Evolutionary conservation across 345 rosid genomes (phyloP).

Genomic region (Pistacia atlantica): DNA sequence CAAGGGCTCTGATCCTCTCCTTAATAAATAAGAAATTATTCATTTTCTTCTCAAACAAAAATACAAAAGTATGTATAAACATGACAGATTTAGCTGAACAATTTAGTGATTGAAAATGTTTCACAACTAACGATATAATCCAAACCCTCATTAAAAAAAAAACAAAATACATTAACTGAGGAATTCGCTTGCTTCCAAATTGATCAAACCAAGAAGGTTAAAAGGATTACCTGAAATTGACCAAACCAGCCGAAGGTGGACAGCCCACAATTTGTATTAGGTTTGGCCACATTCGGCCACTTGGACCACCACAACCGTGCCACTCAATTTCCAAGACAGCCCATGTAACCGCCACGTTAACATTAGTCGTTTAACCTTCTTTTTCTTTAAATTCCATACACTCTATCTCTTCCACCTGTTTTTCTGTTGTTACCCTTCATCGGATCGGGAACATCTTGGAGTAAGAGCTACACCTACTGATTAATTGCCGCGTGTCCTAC

Average conservation of each 20-base stretch:
- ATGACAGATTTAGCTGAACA: too few relatives aligned
- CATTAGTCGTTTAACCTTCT: background rate
- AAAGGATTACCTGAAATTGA: background rate
- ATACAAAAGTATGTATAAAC: too few relatives aligned
- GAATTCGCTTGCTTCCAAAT: background rate
- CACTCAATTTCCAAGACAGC: too few relatives aligned
- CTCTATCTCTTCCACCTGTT: background rate
- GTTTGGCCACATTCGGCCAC: background rate
- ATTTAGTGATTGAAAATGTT: background rate
- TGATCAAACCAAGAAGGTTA: background rate
- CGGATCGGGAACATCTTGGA: background rate
- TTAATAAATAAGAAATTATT: background rate
- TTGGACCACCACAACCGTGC: background rate
- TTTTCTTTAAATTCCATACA: background rate
- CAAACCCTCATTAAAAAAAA: background rate
- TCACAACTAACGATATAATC: too few relatives aligned
- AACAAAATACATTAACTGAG: background rate
- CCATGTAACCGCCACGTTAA: background rate
- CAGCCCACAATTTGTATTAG: background rate
- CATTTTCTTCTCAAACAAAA: background rate
- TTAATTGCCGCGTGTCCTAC: background rate
- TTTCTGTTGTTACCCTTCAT: too few relatives aligned
- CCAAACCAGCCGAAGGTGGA: background rate
- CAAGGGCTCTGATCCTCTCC: slow-evolving; percentile 7
- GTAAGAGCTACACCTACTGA: background rate